Conservation (phyloP, 1,284 basidiomycete genomes). For the Vanrija humicola region DNA sequence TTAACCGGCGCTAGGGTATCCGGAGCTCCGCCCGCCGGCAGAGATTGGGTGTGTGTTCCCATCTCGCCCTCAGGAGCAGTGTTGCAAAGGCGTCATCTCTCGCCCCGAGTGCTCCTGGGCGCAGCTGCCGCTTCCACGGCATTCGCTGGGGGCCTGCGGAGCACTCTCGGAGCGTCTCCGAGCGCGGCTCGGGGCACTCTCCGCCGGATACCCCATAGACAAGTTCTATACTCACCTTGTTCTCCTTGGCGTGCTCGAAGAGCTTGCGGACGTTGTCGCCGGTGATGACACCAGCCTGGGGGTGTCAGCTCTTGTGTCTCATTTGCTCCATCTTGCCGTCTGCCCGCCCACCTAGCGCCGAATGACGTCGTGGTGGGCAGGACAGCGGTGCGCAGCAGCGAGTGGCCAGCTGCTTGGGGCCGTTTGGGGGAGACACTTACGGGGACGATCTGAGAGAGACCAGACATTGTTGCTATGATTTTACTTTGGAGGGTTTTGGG, state of each 20-base stretch:
- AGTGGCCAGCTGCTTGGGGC: too few relatives aligned
- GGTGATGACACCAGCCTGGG: slow-evolving; percentile 76
- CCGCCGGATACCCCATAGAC: too few relatives aligned
- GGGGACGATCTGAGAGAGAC: slow-evolving; percentile 44
- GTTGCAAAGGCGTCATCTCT: background rate
- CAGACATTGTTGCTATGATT: slow-evolving; percentile 24
- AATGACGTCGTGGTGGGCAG: background rate
- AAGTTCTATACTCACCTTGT: slow-evolving; percentile 59
- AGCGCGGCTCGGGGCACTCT: too few relatives aligned
- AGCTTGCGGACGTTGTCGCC: slow-evolving; percentile 83
- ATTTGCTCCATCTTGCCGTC: background rate
- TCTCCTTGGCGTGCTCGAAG: slow-evolving; percentile 77
- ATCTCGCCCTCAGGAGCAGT: too few relatives aligned
- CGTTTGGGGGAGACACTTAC: slow-evolving; percentile 20
- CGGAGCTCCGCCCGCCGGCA: too few relatives aligned
- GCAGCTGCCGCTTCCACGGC: too few relatives aligned
- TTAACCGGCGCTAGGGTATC: too few relatives aligned
- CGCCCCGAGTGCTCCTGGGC: too few relatives aligned
- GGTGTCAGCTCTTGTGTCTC: background rate
- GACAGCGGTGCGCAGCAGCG: too few relatives aligned
- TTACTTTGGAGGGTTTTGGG: background rate
- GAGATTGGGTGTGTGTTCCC: too few relatives aligned
- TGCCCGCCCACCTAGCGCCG: background rate
- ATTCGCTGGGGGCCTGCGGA: too few relatives aligned
- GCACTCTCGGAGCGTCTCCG: too few relatives aligned